These are phyloP conservation scores for Poteriospumella lacustris DNA, from an alignment of 108 stramenopile species.

Conservation along the genomic window DNA sequence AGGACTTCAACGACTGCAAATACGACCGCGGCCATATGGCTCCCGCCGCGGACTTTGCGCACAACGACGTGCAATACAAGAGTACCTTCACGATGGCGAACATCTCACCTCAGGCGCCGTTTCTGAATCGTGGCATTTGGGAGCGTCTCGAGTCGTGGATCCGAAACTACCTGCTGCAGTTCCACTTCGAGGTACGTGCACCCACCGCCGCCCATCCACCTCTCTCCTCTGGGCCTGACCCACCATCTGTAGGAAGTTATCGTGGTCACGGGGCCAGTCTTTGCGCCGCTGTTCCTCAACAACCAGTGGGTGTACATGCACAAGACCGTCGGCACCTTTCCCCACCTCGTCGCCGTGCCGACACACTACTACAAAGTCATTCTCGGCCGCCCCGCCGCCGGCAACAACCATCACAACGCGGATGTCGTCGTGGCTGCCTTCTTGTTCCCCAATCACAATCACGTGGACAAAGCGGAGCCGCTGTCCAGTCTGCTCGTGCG, in stretches of 20 bases:
- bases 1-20: slow-evolving; percentile 14
- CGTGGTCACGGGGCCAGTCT: slow-evolving; percentile 20
- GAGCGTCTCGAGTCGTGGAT: slow-evolving; percentile 20
- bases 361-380: slow-evolving; percentile 19
- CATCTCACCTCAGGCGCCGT: slow-evolving; percentile 23
- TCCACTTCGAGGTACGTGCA: not conserved
- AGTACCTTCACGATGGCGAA: slow-evolving; percentile 27
- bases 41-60: slow-evolving; percentile 21
- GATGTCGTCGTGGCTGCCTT: slow-evolving; percentile 3
- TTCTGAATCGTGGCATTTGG: slow-evolving; percentile 21
- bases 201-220: not conserved
- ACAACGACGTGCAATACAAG: not conserved
- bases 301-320: slow-evolving; percentile 13
- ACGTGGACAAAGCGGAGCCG: not conserved
- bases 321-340: not conserved
- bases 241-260: not conserved
- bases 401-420: too few relatives aligned
- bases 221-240: not conserved
- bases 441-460: slow-evolving; percentile 8
- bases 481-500: not conserved
- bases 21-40: slow-evolving; percentile 27
- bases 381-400: not conserved
- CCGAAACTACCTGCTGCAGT: not conserved
- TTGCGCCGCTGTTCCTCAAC: slow-evolving; percentile 2
- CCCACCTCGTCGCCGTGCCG: slow-evolving; percentile 1